phyloP scores from a whole-genome alignment of 2,329 filamentous ascomycete genomes.

The Aureobasidium melanogenum region DNA sequence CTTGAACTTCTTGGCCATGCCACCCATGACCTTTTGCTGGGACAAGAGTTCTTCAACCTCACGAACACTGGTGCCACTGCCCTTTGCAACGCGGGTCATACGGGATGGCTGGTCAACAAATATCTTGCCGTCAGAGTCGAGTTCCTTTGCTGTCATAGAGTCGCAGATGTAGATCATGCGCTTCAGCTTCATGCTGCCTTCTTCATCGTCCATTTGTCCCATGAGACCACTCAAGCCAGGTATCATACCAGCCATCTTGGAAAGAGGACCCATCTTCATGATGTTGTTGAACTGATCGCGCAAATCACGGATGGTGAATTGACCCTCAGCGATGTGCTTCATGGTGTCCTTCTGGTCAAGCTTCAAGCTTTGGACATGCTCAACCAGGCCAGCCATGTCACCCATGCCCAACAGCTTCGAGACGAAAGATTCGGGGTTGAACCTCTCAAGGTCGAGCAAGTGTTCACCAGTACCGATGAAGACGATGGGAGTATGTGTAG shows the following conservation, averaged over 20 bases:
- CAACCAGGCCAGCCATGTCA: constrained; percentile 87
- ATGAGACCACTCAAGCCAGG: constrained; percentile 90
- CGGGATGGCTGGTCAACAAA: constrained; percentile 86
- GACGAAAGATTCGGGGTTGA: constrained; percentile 86
- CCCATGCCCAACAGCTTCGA: constrained; percentile 95
- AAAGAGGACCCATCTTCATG: constrained; percentile 98
- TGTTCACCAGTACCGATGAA: constrained; percentile 98
- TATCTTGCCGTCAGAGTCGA: constrained; percentile 90
- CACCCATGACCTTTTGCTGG: constrained; percentile 91
- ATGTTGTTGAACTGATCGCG: constrained; percentile 94
- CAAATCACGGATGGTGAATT: constrained; percentile 90
- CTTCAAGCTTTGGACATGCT: constrained; percentile 92
- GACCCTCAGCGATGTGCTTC: constrained; percentile 95
- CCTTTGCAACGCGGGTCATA: constrained; percentile 84
- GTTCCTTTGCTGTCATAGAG: constrained; percentile 92
- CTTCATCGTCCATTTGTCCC: constrained; percentile 93
- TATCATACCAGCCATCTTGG: constrained; percentile 98
- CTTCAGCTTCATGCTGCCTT: constrained; percentile 85
- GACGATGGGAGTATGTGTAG: constrained; percentile 92
- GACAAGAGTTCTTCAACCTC: constrained; percentile 97
- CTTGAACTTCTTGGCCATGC: constrained; percentile 98
- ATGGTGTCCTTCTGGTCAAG: constrained; percentile 98
- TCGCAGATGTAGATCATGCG: constrained; percentile 99
- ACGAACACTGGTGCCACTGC: constrained; percentile 79
- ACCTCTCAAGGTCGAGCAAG: constrained; percentile 87